These are phyloP conservation scores for Brassica hybrid DNA, from an alignment of 441 rosid genomes.

Conservation along the genomic window DNA sequence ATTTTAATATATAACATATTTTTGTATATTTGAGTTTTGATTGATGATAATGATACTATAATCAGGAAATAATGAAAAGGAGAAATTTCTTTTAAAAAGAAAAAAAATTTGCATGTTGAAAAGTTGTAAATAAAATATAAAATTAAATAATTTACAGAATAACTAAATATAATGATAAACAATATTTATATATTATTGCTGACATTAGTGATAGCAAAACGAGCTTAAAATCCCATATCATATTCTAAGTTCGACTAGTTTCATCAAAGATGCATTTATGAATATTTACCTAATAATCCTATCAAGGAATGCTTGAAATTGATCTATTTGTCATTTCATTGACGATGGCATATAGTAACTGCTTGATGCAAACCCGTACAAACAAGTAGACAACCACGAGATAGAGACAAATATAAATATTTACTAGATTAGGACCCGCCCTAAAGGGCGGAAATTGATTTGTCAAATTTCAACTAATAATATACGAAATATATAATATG, in stretches of 20 bases:
- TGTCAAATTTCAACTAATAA: too few species aligned
- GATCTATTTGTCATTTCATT: conserved; percentile 8
- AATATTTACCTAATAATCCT: not conserved
- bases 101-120: not conserved
- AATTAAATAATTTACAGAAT: not conserved
- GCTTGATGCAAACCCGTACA: conserved; percentile 24
- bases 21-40: not conserved
- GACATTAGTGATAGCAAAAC: too few species aligned
- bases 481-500: too few species aligned
- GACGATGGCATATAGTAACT: conserved; percentile 16
- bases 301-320: conserved; percentile 4
- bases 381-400: conserved; percentile 34
- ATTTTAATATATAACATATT: not conserved
- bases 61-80: not conserved
- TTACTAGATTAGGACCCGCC: conserved; percentile 22
- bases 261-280: not conserved
- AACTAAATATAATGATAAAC: not conserved
- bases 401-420: conserved; percentile 4
- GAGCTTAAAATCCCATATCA: too few species aligned
- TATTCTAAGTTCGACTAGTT: not conserved
- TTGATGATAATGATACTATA: not conserved
- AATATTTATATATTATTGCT: too few species aligned
- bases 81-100: not conserved
- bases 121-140: not conserved
- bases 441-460: too few species aligned